Evolutionary conservation across 2,329 filamentous ascomycete species (phyloP).

Genomic region (Fonsecaea multimorphosa): DNA sequence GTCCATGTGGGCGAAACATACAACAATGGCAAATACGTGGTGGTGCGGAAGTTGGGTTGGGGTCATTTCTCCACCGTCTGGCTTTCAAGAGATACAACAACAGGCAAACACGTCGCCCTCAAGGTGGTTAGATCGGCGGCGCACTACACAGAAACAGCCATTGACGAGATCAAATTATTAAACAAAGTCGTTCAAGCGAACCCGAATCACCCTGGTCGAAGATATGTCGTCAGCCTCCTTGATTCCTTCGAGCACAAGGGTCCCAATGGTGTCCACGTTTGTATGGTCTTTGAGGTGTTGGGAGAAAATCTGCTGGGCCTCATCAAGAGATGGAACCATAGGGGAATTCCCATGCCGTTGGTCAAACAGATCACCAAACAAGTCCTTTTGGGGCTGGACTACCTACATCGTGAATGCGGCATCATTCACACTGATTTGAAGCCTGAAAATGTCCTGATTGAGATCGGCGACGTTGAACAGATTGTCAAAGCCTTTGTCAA

Average conservation of each 20-base stretch:
- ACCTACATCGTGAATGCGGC: slow-evolving; percentile 95
- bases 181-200: slow-evolving; percentile 97
- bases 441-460: slow-evolving; percentile 96
- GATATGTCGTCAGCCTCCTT: slow-evolving; percentile 92
- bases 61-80: slow-evolving; percentile 99
- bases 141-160: slow-evolving; percentile 97
- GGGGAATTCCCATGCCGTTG: slow-evolving; percentile 92
- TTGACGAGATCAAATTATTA: slow-evolving; percentile 98
- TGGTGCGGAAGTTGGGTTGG: slow-evolving; percentile 96
- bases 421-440: slow-evolving; percentile 94
- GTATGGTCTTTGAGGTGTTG: slow-evolving; percentile 98
- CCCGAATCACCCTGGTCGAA: slow-evolving; percentile 88
- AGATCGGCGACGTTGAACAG: slow-evolving; percentile 98
- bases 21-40: slow-evolving; percentile 95
- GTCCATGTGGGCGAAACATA: slow-evolving; percentile 94
- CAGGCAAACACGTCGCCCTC: slow-evolving; percentile 91
- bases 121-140: slow-evolving; percentile 97
- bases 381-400: slow-evolving; percentile 92
- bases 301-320: slow-evolving; percentile 93
- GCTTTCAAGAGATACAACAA: slow-evolving; percentile 80
- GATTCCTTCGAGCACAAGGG: slow-evolving; percentile 98
- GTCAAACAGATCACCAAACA: slow-evolving; percentile 99
- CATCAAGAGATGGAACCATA: slow-evolving; percentile 98
- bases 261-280: slow-evolving; percentile 93
- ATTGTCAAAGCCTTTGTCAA: slow-evolving; percentile 97